phyloP scores from a whole-genome alignment of 208 protist species.

The Wallacemonas collosoma region DNA sequence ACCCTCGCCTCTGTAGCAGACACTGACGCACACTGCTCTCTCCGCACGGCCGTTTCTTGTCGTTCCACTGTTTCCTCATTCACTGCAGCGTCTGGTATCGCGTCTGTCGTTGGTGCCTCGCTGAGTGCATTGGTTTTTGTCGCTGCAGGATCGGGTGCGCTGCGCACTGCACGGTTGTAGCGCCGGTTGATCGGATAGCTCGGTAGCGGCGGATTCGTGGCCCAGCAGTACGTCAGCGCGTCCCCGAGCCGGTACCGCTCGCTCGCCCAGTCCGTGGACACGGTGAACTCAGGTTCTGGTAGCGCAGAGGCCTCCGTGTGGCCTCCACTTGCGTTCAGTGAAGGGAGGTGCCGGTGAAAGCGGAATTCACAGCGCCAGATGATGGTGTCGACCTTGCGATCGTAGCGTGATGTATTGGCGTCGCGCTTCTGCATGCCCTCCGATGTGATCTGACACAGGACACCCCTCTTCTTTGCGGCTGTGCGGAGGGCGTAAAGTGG shows the following conservation, averaged over 20 bases:
- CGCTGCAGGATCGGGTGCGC: neutral
- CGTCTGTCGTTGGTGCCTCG: slow-evolving; percentile 7
- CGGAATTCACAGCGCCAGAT: slow-evolving; percentile 84
- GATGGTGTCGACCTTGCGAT: slow-evolving; percentile 73
- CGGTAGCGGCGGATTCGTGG: slow-evolving; percentile 67
- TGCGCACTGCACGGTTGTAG: slow-evolving; percentile 65
- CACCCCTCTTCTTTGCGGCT: slow-evolving; percentile 74
- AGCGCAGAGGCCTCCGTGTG: neutral
- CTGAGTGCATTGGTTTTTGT: neutral
- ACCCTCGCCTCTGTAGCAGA: no score
- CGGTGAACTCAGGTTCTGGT: slow-evolving; percentile 29
- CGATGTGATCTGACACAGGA: slow-evolving; percentile 88
- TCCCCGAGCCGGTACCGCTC: slow-evolving; percentile 79
- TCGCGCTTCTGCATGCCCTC: slow-evolving; percentile 85
- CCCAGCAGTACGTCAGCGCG: slow-evolving; percentile 70
- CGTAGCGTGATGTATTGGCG: slow-evolving; percentile 77
- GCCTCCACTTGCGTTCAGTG: neutral
- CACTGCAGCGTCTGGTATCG: no score
- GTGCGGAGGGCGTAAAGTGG: slow-evolving; percentile 77
- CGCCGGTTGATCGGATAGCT: slow-evolving; percentile 78
- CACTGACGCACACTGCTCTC: no score
- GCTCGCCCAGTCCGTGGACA: slow-evolving; percentile 78
- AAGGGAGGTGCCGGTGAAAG: slow-evolving; percentile 35
- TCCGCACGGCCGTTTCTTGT: no score
- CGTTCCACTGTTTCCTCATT: no score